Evolutionary conservation across 495 filamentous ascomycete species (phyloP), one percentile per base, ranked within the genome.

Genomic region (Letharia lupina): DNA sequence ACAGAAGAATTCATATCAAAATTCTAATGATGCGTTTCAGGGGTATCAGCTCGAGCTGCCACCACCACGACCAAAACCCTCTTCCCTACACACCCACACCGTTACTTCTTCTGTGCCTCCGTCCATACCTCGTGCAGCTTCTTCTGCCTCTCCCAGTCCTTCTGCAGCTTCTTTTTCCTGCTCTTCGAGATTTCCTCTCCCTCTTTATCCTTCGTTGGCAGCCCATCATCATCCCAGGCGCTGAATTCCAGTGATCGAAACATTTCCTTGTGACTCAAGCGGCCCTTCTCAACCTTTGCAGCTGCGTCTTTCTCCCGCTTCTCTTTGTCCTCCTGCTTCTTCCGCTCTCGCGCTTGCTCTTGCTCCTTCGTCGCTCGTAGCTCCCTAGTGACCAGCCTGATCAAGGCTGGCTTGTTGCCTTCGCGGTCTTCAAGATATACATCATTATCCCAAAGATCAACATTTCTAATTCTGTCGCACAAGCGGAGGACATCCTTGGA

Each of bases 61-160:
- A 7, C 52, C 52, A 33, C 10, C 44, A 20, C 18, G 18, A 20
- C 44, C 15, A 35, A 31, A 23, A 4, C 5, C 16, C 12, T 28
- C 9, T 35, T 33, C 12, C 4, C 52, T 7, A 37, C 20, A 20
- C 16, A 57, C 5, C 54, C 15, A 37, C 59, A 31, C 16, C 31
- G 39, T 40, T 42, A 61, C 59, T 44, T 61, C 13, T 44, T 28
- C 9, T 42, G 54, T 6, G 54, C 16, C 54, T 20, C 54, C 54
- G 1, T 18, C 31, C 33, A 90, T 65, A 75, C 77, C 74, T 96
- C 89, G 73, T 96, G 89, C 65, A 83, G 70, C 82, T 91, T 96
- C 82, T 89, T 95, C 80, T 97, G 94, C 74, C 79, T 86, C 73
- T 96, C 90, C 91, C 90, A 96, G 39, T 91, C 90, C 80, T 98